Conservation (phyloP, 1,139 yeast genomes). For the Lodderomyces margitis region DNA sequence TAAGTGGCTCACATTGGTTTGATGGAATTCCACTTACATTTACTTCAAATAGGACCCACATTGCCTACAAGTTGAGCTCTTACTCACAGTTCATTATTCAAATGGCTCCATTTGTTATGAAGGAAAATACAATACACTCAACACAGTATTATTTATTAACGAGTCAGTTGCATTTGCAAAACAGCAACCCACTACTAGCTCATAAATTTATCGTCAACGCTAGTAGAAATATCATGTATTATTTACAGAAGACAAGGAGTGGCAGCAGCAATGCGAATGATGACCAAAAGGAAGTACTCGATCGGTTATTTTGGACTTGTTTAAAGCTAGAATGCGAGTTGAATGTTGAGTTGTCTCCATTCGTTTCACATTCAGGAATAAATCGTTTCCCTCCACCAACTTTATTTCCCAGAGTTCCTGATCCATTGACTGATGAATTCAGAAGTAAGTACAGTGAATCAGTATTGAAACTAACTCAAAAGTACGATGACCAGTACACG, state of each 20-base stretch:
- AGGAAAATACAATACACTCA: constrained; percentile 21
- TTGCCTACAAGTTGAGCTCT: constrained; percentile 25
- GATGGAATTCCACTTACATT: constrained; percentile 16
- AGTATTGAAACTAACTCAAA: constrained; percentile 28
- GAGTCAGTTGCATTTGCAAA: constrained; percentile 36
- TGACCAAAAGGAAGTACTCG: constrained; percentile 12
- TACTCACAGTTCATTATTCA: constrained; percentile 24
- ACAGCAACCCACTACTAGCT: constrained; percentile 38
- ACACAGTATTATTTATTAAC: constrained; percentile 32
- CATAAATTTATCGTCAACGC: constrained; percentile 33
- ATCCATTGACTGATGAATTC: constrained; percentile 21
- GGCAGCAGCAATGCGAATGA: background rate
- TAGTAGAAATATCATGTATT: constrained; percentile 36
- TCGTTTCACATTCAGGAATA: constrained; percentile 42
- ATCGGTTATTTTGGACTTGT: constrained; percentile 45
- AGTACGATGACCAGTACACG: constrained; percentile 37
- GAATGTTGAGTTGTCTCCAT: constrained; percentile 44
- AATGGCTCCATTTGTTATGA: constrained; percentile 25
- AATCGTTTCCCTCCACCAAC: constrained; percentile 40
- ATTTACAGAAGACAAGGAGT: constrained; percentile 18
- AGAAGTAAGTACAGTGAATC: constrained; percentile 25
- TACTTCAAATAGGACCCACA: constrained; percentile 21
- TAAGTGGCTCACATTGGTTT: constrained; percentile 13
- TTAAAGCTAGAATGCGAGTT: constrained; percentile 47
- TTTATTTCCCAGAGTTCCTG: constrained; percentile 42